Evolutionary conservation across 1,284 basidiomycete genomes (phyloP), one percentile per base, ranked within the genome.

Genomic region (Polyporus tsugae): DNA sequence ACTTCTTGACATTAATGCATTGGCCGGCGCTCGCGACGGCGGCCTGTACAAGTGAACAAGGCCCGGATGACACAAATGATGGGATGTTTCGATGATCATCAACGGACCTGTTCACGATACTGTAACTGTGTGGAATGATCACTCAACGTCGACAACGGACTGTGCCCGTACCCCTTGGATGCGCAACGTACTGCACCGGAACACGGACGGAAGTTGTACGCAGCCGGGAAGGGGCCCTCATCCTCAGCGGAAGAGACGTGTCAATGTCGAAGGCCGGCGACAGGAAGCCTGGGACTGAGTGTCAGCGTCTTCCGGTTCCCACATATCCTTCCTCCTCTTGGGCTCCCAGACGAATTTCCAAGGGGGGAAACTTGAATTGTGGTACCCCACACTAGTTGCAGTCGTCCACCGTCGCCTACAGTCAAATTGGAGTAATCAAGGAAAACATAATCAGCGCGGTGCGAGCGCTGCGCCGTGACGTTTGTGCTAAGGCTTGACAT

Each of bases 31-130:
- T 36, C 35, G 52, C 52, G 29, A 22, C 6, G 25, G 15, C 9
- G 55, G 17, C 19, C 19, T 17, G 19, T 19, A 36, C 55, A 58
- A 38, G 35, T 19, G 19, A 11, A 58, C 55, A 58, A 36, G 15
- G 17, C 35, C 17, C 35, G 7, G 55, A n/a, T 38, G 35, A 58
- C 55, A 58, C 55, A 57, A 57, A 58, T 58, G 55, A 58, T 58
- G 35, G 17, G 19, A 58, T 58, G 55, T 38, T 58, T 35, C 19
- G 35, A 58, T 58, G 55, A 58, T 58, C 55, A 58, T 58, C 55
- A 38, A 9, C 35, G 3, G 19, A 13, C 35, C 35, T 58, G 55
- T 58, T 58, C 55, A 38, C 6, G 9, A 17, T 35, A 55, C 29
- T 11, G 53, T 2, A 17, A 55, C 29, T 11, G 53, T 2, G 33